Conservation (phyloP, 2,329 filamentous ascomycete species). For the Hymenoscyphus occultus region DNA sequence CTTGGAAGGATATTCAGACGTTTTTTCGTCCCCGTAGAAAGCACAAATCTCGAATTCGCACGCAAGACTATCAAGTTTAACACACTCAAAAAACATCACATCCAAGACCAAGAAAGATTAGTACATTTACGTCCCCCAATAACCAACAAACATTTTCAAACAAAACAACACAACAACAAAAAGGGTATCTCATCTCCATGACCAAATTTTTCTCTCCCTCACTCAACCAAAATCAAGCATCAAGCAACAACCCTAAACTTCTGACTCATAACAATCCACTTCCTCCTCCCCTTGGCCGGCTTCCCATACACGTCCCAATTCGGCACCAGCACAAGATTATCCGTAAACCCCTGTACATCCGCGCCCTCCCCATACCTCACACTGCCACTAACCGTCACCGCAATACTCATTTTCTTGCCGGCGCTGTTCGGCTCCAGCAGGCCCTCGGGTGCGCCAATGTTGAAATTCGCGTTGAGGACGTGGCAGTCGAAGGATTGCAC, state of each 20-base stretch:
- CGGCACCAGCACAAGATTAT: conserved; percentile 78
- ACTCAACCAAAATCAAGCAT: conserved; percentile 2
- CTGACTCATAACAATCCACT: conserved; percentile 69
- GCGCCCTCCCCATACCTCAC: conserved; percentile 61
- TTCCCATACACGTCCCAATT: conserved; percentile 62
- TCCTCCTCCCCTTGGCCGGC: conserved; percentile 50
- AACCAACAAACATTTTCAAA: not conserved
- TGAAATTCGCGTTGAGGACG: conserved; percentile 68
- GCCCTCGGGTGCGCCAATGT: conserved; percentile 52
- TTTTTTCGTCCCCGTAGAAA: too few relatives aligned
- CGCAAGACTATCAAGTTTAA: too few relatives aligned
- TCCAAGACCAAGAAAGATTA: too few relatives aligned
- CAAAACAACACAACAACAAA: not conserved
- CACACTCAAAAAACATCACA: too few relatives aligned
- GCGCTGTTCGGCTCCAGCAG: conserved; percentile 42
- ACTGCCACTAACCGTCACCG: conserved; percentile 70
- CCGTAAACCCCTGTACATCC: conserved; percentile 69
- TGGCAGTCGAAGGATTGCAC: conserved; percentile 75
- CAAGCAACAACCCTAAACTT: conserved; percentile 55
- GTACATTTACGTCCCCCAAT: too few relatives aligned
- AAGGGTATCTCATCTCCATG: not conserved
- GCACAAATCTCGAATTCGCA: too few relatives aligned
- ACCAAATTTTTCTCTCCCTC: not conserved
- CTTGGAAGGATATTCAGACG: too few relatives aligned
- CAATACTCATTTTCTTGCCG: conserved; percentile 64